These are phyloP conservation scores for Oryza glumipatula DNA, from an alignment of 176 grass and related monocot genomes.

Conservation along the genomic window DNA sequence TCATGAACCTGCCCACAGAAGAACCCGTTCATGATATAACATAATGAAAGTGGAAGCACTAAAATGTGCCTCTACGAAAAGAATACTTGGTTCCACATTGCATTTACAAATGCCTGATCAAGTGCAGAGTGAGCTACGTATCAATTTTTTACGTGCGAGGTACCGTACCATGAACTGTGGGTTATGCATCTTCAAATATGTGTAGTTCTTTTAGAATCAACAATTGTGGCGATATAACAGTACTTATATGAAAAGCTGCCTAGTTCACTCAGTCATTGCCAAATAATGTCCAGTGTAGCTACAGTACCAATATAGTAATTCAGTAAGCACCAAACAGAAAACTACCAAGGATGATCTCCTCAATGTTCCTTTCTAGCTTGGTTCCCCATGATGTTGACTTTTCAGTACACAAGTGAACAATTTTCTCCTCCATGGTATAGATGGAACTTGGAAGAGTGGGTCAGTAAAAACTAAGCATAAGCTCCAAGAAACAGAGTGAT, in stretches of 20 bases:
- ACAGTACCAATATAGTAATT: conserved; percentile 1
- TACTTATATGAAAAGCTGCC: neutral
- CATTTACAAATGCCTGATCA: neutral
- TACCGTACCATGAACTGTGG: conserved; percentile 13
- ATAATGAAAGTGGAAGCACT: neutral
- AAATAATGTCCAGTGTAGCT: conserved; percentile 18
- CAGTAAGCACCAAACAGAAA: conserved; percentile 23
- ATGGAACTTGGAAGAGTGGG: neutral
- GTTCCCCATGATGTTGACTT: neutral
- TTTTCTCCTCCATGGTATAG: neutral
- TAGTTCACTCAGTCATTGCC: conserved; percentile 7
- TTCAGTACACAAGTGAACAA: conserved; percentile 2
- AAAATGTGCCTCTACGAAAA: neutral
- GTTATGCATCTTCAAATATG: neutral
- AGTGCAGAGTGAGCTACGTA: neutral
- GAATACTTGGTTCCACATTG: neutral
- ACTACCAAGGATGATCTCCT: neutral
- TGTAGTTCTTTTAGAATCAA: conserved; percentile 23
- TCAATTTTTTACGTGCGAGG: neutral
- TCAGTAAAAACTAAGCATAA: neutral
- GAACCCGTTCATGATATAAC: neutral
- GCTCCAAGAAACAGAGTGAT: neutral
- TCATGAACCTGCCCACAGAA: neutral
- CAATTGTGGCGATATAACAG: neutral
- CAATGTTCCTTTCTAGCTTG: neutral